Conservation (phyloP, 768 basidiomycete species). For the Nidularia pulvinata region DNA sequence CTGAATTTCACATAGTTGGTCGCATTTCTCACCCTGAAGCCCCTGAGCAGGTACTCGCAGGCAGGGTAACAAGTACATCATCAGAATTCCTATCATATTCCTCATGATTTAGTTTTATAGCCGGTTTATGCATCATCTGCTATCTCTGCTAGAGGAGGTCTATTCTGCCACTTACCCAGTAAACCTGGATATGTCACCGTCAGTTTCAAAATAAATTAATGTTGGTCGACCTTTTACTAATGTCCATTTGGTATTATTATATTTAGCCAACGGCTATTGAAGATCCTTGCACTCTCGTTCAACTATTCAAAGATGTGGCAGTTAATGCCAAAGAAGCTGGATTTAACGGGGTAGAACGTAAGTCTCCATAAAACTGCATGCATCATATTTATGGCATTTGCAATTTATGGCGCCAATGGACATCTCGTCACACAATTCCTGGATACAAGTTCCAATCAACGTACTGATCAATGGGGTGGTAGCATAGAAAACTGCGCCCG, state of each 20-base stretch:
- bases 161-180: conserved; percentile 35
- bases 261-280: conserved; percentile 33
- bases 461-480: conserved; percentile 34
- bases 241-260: not conserved
- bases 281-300: conserved; percentile 37
- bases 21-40: conserved; percentile 34
- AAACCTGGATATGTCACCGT: conserved; percentile 36
- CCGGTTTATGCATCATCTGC: conserved; percentile 45
- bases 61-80: conserved; percentile 12
- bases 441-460: conserved; percentile 39
- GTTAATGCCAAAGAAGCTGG: conserved; percentile 50
- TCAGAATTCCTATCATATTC: conserved; percentile 2
- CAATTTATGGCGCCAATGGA: conserved; percentile 43
- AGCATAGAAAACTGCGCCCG: conserved; percentile 54
- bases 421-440: conserved; percentile 51
- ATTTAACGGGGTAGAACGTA: conserved; percentile 55
- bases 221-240: not conserved
- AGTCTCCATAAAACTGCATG: conserved; percentile 2
- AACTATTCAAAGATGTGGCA: conserved; percentile 40
- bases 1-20: conserved; percentile 19
- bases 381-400: not conserved
- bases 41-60: conserved; percentile 33
- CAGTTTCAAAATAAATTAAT: not conserved
- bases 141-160: conserved; percentile 37
- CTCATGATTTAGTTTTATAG: conserved; percentile 10